Conservation (phyloP, 2,329 filamentous ascomycete species). For the Talaromyces verruculosus region DNA sequence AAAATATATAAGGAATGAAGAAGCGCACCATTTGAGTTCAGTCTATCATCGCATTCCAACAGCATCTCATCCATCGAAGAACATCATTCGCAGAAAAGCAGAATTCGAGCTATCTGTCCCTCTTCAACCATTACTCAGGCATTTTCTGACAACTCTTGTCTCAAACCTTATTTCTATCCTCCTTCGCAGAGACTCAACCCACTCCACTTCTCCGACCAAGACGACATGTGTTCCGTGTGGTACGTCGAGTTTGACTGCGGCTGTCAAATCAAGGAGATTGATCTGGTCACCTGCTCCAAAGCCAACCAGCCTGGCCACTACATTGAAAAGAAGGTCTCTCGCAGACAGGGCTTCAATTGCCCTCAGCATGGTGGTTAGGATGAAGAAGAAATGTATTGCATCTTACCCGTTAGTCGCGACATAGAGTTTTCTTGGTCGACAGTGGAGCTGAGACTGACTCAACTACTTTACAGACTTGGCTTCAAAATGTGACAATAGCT, state of each 20-base stretch:
- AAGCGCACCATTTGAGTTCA: conserved; percentile 10
- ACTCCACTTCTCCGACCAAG: not conserved
- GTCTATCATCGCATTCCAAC: conserved; percentile 17
- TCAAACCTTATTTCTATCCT: conserved; percentile 9
- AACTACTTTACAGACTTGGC: conserved; percentile 1
- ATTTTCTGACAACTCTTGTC: conserved; percentile 5
- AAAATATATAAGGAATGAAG: conserved; percentile 20
- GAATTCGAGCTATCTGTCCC: not conserved
- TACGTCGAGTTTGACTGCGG: conserved; percentile 41
- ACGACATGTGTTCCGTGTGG: conserved; percentile 39
- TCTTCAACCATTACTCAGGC: not conserved
- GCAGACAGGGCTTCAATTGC: conserved; percentile 37
- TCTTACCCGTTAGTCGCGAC: not conserved
- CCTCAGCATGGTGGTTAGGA: conserved; percentile 29
- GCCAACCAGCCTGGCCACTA: conserved; percentile 34
- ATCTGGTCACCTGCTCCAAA: conserved; percentile 38
- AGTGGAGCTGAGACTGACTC: not conserved
- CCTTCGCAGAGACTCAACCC: not conserved
- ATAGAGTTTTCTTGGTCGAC: not conserved
- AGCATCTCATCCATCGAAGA: conserved; percentile 7
- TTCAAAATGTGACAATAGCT: conserved; percentile 14
- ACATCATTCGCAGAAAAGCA: conserved; percentile 1
- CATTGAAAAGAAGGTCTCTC: conserved; percentile 35
- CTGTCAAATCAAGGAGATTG: conserved; percentile 35
- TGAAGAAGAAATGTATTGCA: not conserved